Evolutionary conservation across 1,139 yeast species (phyloP), one percentile per base, ranked within the genome.

Genomic region (Yamadazyma conglobata): DNA sequence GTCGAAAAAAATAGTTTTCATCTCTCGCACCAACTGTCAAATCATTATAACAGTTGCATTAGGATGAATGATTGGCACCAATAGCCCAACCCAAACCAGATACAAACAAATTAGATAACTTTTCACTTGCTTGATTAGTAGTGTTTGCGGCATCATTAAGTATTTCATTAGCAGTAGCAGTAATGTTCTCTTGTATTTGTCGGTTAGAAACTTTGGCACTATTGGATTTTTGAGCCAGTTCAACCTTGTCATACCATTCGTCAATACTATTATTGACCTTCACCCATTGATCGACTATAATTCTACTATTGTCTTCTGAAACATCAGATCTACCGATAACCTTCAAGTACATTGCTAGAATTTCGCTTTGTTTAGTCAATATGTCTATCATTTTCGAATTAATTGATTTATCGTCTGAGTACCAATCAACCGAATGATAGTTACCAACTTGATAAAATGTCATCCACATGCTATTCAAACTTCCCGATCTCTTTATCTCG

Each of bases 61-160:
- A n/a, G n/a, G n/a, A 19, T 15, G 17, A 19, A n/a, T 16, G 19
- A 29, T 60, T 65, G 3, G 83, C 83, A 4, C 83, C 83, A 39
- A 77, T 73, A 1, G 82, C 83, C 83, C 83, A 77, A 3, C 82
- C 83, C 27, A 77, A 54, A 1, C 83, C 82, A 21, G 75, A 64
- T 1, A 72, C 79, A 33, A 77, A 58, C 36, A 77, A 49, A 38
- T 66, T 71, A 5, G 77, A 69, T 6, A 75, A 42, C 44, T 71
- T 74, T 33, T 72, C 79, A 24, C 76, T 56, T 5, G 70, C 70
- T 22, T 64, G 63, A 26, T 48, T 47, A 3, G 65, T 58, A 10
- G 63, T 56, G 11, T 47, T 45, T 10, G 64, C 48, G 6, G 65
- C 65, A 26, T 62, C 66, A 26, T 45, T 55, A n/a, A 62, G 37